A percentile compares a stretch with the other conserved stretches of the same genome.
These are phyloP conservation scores for Oryza meyeriana DNA, from an alignment of 176 grass and related monocot genomes.

Conservation along the genomic window DNA sequence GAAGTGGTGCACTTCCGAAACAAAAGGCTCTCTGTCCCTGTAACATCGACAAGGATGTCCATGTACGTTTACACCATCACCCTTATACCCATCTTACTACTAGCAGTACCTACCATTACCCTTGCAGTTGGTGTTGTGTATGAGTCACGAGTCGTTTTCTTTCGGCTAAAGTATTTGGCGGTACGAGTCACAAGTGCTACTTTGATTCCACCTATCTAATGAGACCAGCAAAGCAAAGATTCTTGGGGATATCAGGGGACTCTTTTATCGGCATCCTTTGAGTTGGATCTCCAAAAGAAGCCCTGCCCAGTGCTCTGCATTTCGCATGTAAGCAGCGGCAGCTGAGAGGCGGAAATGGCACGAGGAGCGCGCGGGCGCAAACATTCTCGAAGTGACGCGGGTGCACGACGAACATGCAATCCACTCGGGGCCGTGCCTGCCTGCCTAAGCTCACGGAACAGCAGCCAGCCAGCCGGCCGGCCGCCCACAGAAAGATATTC, in stretches of 20 bases:
- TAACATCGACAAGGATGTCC: not conserved
- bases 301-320: not conserved
- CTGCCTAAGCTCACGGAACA: not conserved
- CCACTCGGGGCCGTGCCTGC: slow-evolving; percentile 5
- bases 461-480: not conserved
- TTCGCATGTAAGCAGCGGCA: not conserved
- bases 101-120: not conserved
- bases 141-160: slow-evolving; percentile 29
- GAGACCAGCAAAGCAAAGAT: slow-evolving; percentile 25
- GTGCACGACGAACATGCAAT: slow-evolving; percentile 35
- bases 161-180: slow-evolving; percentile 19
- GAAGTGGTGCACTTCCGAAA: not conserved
- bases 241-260: slow-evolving; percentile 36
- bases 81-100: not conserved
- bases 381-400: slow-evolving; percentile 24
- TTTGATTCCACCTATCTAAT: slow-evolving; percentile 32
- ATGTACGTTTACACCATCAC: not conserved
- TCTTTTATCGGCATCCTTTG: slow-evolving; percentile 26
- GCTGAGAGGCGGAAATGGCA: not conserved
- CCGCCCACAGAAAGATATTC: not conserved
- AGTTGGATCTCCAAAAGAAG: slow-evolving; percentile 24
- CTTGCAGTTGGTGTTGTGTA: slow-evolving; percentile 30
- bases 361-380: not conserved
- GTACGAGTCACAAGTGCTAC: not conserved
- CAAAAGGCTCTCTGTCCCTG: not conserved